Percentiles rank a stretch among this genome's conserved stretches.
Evolutionary conservation across 2,329 filamentous ascomycete genomes (phyloP).

Genomic region (Daldinia sp.): DNA sequence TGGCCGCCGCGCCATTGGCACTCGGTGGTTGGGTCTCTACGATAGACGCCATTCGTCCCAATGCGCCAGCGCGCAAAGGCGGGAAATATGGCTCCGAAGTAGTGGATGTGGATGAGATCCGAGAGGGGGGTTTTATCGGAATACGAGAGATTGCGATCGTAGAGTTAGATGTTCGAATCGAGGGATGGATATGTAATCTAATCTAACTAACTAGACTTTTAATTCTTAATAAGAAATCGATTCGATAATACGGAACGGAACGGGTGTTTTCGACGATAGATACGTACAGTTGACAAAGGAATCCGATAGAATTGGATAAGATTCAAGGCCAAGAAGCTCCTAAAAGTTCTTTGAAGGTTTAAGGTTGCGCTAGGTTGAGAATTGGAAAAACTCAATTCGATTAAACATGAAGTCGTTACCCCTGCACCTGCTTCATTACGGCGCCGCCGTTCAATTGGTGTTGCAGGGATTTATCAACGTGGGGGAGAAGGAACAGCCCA

Average conservation of each 20-base stretch:
- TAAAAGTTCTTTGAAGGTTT: slow-evolving; percentile 10
- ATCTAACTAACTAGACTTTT: neutral
- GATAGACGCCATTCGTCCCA: slow-evolving; percentile 42
- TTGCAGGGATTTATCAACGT: slow-evolving; percentile 25
- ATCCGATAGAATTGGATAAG: neutral
- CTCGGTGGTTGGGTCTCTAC: slow-evolving; percentile 25
- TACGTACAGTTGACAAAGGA: slow-evolving; percentile 4
- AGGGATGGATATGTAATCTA: neutral
- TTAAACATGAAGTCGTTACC: slow-evolving; percentile 15
- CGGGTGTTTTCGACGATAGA: neutral
- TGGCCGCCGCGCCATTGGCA: neutral
- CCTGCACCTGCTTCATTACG: slow-evolving; percentile 18
- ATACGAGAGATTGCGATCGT: slow-evolving; percentile 4
- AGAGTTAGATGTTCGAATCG: neutral
- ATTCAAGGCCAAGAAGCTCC: neutral
- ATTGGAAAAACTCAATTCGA: slow-evolving; percentile 7
- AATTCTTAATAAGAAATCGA: neutral
- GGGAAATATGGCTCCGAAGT: slow-evolving; percentile 1
- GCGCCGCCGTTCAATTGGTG: slow-evolving; percentile 24
- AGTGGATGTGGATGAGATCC: neutral
- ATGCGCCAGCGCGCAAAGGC: slow-evolving; percentile 18
- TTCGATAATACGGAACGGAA: neutral
- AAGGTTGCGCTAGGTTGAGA: slow-evolving; percentile 17
- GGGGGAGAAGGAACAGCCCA: slow-evolving; percentile 32
- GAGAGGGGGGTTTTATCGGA: neutral